Conservation (phyloP, 129 eudicot species). For the Silybum marianum region DNA sequence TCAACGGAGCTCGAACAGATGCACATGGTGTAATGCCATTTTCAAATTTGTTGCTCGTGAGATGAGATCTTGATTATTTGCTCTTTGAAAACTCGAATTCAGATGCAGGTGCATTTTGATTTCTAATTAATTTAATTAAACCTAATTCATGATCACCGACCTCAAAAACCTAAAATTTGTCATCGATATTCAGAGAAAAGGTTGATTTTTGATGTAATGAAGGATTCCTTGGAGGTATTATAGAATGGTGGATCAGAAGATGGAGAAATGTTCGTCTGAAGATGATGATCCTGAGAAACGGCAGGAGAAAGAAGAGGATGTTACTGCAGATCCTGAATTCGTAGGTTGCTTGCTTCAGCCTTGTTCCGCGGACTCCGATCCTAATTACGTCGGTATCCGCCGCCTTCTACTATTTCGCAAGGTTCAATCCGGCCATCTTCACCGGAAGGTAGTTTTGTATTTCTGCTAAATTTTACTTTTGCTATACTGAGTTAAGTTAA, state of each 20-base stretch:
- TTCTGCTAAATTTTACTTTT: neutral
- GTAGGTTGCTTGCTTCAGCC: slow-evolving; percentile 77
- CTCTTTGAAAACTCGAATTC: slow-evolving; percentile 5
- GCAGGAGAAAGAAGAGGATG: slow-evolving; percentile 29
- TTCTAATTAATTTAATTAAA: neutral
- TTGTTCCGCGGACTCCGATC: slow-evolving; percentile 50
- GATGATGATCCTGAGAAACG: slow-evolving; percentile 24
- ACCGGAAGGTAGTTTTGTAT: slow-evolving; percentile 48
- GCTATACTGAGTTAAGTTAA: neutral
- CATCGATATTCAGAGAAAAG: slow-evolving; percentile 10
- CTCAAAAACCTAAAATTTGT: neutral
- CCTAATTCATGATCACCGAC: slow-evolving; percentile 14
- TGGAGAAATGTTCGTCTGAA: slow-evolving; percentile 29
- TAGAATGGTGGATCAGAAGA: slow-evolving; percentile 49
- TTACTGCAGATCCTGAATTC: slow-evolving; percentile 54
- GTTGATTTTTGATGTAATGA: neutral
- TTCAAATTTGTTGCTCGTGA: neutral
- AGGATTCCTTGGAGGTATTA: slow-evolving; percentile 1
- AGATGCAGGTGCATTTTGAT: slow-evolving; percentile 13
- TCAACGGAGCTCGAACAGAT: slow-evolving; percentile 1
- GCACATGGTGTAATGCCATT: slow-evolving; percentile 11
- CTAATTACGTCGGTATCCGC: slow-evolving; percentile 62
- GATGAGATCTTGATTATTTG: neutral
- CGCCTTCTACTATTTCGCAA: slow-evolving; percentile 67
- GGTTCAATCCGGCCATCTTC: slow-evolving; percentile 47